A percentile compares a stretch with the other conserved stretches of the same genome.
phyloP scores from a whole-genome alignment of 2,329 filamentous ascomycete species.

The Colletotrichum sp. region DNA sequence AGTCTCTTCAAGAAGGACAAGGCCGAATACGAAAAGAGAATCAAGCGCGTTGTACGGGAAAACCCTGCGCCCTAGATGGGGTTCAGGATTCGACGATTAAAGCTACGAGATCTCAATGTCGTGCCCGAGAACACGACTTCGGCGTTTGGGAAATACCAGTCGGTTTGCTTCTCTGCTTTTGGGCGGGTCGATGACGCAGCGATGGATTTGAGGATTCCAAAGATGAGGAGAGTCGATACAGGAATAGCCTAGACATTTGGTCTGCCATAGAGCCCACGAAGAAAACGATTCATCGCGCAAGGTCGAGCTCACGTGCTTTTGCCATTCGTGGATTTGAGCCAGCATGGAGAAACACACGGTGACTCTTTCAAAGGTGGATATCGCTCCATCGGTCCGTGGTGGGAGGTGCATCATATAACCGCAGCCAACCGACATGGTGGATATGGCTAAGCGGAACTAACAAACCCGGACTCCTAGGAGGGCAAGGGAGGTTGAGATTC shows the following conservation, averaged over 20 bases:
- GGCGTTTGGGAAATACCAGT: constrained; percentile 20
- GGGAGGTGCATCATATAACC: neutral
- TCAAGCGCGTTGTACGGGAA: constrained; percentile 85
- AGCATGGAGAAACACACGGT: neutral
- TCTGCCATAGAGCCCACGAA: neutral
- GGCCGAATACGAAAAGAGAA: constrained; percentile 84
- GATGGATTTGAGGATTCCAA: neutral
- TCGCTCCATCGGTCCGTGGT: neutral
- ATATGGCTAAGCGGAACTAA: neutral
- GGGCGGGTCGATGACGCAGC: neutral
- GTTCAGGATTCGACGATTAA: neutral
- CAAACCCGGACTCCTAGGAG: neutral
- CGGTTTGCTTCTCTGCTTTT: constrained; percentile 21
- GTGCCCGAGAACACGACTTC: neutral
- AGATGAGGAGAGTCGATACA: neutral
- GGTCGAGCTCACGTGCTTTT: neutral
- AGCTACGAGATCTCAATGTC: constrained; percentile 6
- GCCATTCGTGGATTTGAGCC: neutral
- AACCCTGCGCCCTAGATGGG: constrained; percentile 74
- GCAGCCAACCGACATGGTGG: neutral
- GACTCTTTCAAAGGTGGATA: neutral
- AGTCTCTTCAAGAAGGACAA: constrained; percentile 94
- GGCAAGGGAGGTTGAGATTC: neutral
- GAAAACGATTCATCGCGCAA: neutral
- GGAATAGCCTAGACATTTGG: neutral